Conservation (phyloP, 2,329 filamentous ascomycete species). For the Neofusicoccum kwambonambiense region DNA sequence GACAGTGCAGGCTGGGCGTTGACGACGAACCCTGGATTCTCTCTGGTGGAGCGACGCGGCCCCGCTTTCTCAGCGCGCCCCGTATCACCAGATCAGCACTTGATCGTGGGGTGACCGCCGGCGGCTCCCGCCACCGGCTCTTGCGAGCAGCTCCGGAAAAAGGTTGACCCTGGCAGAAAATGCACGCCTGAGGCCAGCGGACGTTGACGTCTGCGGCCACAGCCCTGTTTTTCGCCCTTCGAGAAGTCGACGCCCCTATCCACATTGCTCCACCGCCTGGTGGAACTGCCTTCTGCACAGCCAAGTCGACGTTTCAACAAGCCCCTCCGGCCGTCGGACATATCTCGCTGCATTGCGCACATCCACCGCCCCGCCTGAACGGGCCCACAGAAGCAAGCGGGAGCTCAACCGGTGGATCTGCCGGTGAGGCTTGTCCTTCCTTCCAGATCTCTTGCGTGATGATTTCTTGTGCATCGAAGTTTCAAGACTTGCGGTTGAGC, state of each 20-base stretch:
- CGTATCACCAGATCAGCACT: slow-evolving; percentile 15
- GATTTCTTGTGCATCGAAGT: neutral
- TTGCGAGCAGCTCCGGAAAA: neutral
- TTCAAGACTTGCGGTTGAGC: no score
- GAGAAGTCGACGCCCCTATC: no score
- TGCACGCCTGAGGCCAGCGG: neutral
- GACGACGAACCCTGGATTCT: neutral
- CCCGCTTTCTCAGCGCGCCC: neutral
- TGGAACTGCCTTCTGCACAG: neutral
- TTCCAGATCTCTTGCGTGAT: no score
- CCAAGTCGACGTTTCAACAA: neutral
- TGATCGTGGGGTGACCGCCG: slow-evolving; percentile 12
- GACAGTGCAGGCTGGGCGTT: neutral
- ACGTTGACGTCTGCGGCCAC: neutral
- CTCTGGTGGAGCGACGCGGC: neutral
- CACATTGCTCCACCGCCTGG: neutral
- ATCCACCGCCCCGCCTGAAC: no score
- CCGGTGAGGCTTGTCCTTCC: neutral
- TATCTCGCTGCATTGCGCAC: neutral
- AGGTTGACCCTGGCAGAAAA: neutral
- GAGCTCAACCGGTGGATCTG: no score
- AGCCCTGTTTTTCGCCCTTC: no score
- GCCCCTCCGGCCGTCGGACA: neutral
- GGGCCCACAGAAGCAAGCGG: no score
- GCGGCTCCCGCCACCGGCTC: slow-evolving; percentile 11